Base-by-base conservation (phyloP, 2,329 filamentous ascomycete species). In the Teratosphaeria epicoccoides region DNA sequence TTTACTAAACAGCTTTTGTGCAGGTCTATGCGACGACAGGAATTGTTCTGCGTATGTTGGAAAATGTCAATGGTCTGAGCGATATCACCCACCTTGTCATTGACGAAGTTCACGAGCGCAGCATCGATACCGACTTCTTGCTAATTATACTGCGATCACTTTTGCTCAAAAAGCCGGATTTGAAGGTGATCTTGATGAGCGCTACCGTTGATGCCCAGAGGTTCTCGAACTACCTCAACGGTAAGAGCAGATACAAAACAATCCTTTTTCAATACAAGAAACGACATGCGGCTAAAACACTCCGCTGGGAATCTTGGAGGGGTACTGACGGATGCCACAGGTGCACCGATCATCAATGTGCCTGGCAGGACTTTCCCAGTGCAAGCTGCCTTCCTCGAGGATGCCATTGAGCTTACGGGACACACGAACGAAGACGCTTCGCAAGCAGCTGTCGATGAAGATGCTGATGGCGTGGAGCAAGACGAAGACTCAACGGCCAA, bases 11-110 rank as follows among this genome's bases (percentile, higher is more conserved):
- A 40, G 6, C 6, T 17, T 40, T 20, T 46, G 23, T 46, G 43
- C 24, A 46, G 43, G 43, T 50, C 4, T 98, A 89, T 69, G 93
- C 93, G 49, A 96, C 81, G 23, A 81, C 82, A 44, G 82, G 93
- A 73, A 95, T 98, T 52, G 88, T 98, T n/a, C 87, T 98, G 76
- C 83, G 93, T 24, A 97, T 98, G 91, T 76, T 98, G 12, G 93
- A 98, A 68, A 84, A 85, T 7, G 87, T 88, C 0, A 86, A 88
- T 57, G 86, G 94, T 51, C 79, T 98, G 43, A 80, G 82, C 52
- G 91, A 96, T 57, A 84, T 98, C 49, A 95, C 91, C 0, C 93
- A 97, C 71, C 73, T 98, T 54, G 83, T 98, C 45, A 82, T 98
- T n/a, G 93, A 98, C 64, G 93, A 98, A 70, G 91, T 97, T 2